Evolutionary conservation across 176 grass and related monocot genomes (phyloP).

Genomic region (Elymus sibiricus): DNA sequence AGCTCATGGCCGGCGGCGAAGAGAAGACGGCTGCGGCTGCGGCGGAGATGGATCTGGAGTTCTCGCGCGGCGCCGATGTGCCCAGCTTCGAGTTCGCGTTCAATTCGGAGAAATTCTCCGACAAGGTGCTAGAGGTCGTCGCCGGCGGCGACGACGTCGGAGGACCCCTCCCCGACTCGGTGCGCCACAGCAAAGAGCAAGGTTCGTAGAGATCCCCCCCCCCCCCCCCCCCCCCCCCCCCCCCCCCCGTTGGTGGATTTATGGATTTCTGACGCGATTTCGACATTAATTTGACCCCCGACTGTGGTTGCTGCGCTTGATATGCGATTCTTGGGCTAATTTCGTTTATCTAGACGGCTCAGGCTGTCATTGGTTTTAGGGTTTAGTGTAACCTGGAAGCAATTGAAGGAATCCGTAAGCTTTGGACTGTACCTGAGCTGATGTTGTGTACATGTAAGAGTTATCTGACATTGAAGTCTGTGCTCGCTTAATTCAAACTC

Average conservation of each 20-base stretch:
- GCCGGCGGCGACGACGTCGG: background rate
- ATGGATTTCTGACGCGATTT: background rate
- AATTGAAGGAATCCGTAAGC: background rate
- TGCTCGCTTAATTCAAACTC: background rate
- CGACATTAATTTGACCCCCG: background rate
- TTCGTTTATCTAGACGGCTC: background rate
- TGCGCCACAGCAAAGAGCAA: slow-evolving; percentile 58
- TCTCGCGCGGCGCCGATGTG: slow-evolving; percentile 38
- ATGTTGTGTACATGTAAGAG: background rate
- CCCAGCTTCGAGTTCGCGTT: slow-evolving; percentile 79
- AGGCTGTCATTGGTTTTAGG: background rate
- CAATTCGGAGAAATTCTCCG: slow-evolving; percentile 82
- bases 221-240: background rate
- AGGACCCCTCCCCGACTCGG: slow-evolving; percentile 44
- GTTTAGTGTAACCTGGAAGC: background rate
- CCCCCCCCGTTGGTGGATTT: no score
- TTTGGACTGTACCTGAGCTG: background rate
- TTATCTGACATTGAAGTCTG: background rate
- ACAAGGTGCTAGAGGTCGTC: slow-evolving; percentile 72
- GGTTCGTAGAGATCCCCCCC: background rate
- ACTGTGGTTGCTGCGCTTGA: background rate
- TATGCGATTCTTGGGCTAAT: background rate
- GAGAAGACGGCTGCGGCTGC: background rate
- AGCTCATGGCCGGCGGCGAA: background rate
- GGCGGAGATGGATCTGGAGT: slow-evolving; percentile 59